phyloP scores from a whole-genome alignment of 2,329 filamentous ascomycete genomes.

The Fusarium sp. region DNA sequence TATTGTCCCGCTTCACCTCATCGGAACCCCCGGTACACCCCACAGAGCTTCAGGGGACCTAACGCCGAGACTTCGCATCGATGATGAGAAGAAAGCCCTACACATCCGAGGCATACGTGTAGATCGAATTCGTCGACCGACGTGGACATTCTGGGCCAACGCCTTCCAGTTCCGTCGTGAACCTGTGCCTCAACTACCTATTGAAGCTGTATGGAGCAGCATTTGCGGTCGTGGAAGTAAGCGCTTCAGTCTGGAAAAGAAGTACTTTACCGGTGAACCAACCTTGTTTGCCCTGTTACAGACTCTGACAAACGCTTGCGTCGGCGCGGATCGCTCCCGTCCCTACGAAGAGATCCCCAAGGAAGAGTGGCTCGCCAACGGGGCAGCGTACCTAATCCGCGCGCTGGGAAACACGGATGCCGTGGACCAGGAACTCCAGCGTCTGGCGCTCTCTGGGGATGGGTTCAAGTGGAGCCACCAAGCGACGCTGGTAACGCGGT shows the following conservation, averaged over 20 bases:
- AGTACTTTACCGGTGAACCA: conserved; percentile 41
- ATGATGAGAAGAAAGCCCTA: conserved; percentile 35
- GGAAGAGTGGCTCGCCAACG: conserved; percentile 45
- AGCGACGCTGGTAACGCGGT: conserved; percentile 48
- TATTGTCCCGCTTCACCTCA: conserved; percentile 45
- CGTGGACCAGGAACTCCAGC: conserved; percentile 37
- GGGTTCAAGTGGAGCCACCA: conserved; percentile 50
- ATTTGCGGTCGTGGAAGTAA: conserved; percentile 39
- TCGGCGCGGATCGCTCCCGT: conserved; percentile 42
- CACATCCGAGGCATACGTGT: conserved; percentile 44
- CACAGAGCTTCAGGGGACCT: conserved; percentile 45
- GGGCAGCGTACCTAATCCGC: conserved; percentile 47
- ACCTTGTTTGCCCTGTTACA: conserved; percentile 49
- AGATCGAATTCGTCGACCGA: conserved; percentile 39
- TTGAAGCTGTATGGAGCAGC: conserved; percentile 45
- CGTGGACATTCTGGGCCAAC: conserved; percentile 45
- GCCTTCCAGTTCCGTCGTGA: conserved; percentile 44
- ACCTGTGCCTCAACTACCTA: conserved; percentile 26
- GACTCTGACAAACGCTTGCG: conserved; percentile 48
- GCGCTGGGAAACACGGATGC: conserved; percentile 14
- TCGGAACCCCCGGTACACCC: conserved; percentile 46
- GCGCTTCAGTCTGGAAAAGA: conserved; percentile 39
- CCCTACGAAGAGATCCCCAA: conserved; percentile 38
- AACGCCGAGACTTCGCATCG: conserved; percentile 41
- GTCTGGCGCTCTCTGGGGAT: conserved; percentile 42